Base-by-base conservation (phyloP, 2,329 filamentous ascomycete species). In the Neofusicoccum umdonicola region DNA sequence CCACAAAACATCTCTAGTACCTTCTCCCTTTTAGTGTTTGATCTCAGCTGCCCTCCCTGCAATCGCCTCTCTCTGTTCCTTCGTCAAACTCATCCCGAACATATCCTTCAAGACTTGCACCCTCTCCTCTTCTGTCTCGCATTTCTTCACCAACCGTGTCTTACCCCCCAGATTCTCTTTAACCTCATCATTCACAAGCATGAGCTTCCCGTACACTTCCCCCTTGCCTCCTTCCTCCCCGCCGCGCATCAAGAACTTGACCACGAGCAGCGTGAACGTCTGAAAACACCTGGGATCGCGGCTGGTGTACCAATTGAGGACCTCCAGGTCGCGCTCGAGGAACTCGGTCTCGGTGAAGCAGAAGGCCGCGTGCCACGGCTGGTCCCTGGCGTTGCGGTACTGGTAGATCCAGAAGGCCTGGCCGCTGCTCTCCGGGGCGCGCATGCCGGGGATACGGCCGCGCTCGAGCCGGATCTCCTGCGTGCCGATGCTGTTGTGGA, bases 321-420 rank as follows among this genome's bases (percentile, higher is more conserved):
- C 70, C 37, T 76, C 71, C 48, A 78, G 79, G 52, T 81, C 79
- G 0, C 71, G 67, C 57, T 74, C 70, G 57, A 78, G 72, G 17
- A 76, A 80, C 66, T 81, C 76, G 0, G 74, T 62, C 51, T 80
- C 76, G 0, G 71, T 69, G 68, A 81, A 81, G 12, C 72, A 72
- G 62, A 81, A 81, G 61, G 78, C 79, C 0, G 74, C 72, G 51
- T 79, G 79, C 79, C 79, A 82, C 0, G 69, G 70, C 47, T 69
- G 69, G 0, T 74, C 71, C 0, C 61, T 19, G 0, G 69, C 69
- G 56, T 81, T 81, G 0, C 78, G 74, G 68, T 85, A 84, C 73
- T 90, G 83, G 70, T 88, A 89, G 63, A 89, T 81, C 88, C 88
- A 90, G 63, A 85, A 73, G 5, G 22, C 15, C 27, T 68, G 71